Conservation (phyloP, 495 filamentous ascomycete species). For the Xylaria castorea region DNA sequence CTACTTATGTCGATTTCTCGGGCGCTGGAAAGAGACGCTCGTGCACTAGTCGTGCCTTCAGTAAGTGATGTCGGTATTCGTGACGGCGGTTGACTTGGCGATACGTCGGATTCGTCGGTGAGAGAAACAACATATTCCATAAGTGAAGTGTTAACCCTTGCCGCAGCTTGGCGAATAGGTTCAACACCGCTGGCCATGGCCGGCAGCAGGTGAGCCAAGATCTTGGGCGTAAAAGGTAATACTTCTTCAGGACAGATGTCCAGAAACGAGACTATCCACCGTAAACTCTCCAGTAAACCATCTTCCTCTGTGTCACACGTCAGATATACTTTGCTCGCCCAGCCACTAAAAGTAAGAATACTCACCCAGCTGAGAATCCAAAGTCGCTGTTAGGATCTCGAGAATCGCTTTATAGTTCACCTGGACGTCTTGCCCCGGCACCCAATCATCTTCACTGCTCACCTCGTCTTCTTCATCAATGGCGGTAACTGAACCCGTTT, state of each 20-base stretch:
- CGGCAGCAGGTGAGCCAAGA: conserved; percentile 90
- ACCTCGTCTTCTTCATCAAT: conserved; percentile 62
- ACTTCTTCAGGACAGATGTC: conserved; percentile 98
- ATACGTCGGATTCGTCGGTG: conserved; percentile 71
- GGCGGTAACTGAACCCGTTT: conserved; percentile 64
- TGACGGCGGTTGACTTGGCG: conserved; percentile 48
- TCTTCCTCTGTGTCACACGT: conserved; percentile 70
- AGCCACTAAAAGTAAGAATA: conserved; percentile 14
- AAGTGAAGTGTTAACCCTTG: conserved; percentile 84
- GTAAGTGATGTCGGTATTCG: conserved; percentile 58
- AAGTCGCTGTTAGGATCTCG: conserved; percentile 88
- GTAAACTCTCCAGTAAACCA: conserved; percentile 84
- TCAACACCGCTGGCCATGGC: conserved; percentile 93
- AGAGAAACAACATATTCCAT: conserved; percentile 91
- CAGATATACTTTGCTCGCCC: conserved; percentile 15
- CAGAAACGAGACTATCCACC: conserved; percentile 96
- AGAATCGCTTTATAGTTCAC: conserved; percentile 92
- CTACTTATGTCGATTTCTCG: conserved; percentile 62
- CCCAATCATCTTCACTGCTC: conserved; percentile 86
- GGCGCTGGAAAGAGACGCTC: conserved; percentile 59
- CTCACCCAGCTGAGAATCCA: conserved; percentile 82
- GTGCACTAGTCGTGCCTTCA: conserved; percentile 59
- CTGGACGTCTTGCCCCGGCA: conserved; percentile 95
- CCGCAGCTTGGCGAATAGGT: conserved; percentile 85
- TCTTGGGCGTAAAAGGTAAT: conserved; percentile 89